Conservation (phyloP, 305 asterid genomes). For the Solanum hybrid region DNA sequence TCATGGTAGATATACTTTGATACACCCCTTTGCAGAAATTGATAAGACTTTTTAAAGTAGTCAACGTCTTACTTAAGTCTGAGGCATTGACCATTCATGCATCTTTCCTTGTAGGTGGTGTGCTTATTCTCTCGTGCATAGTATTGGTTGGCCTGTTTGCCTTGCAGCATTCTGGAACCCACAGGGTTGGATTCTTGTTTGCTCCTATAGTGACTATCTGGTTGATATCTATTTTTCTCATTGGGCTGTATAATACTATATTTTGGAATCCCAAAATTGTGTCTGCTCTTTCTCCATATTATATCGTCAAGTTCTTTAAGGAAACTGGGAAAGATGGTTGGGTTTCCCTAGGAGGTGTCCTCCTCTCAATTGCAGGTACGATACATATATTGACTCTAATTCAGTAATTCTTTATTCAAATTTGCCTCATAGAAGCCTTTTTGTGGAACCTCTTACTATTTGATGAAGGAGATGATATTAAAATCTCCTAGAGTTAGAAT, state of each 20-base stretch:
- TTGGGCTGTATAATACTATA: conserved; percentile 74
- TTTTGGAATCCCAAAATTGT: conserved; percentile 79
- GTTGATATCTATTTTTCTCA: conserved; percentile 66
- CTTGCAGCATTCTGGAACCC: conserved; percentile 93
- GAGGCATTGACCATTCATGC: not conserved
- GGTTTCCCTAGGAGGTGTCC: conserved; percentile 95
- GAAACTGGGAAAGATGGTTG: conserved; percentile 88
- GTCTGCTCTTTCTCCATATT: conserved; percentile 84
- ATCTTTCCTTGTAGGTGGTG: conserved; percentile 40
- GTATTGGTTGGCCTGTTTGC: conserved; percentile 93
- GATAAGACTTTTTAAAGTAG: not conserved
- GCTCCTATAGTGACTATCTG: conserved; percentile 88
- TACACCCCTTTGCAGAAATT: not conserved
- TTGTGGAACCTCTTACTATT: not conserved
- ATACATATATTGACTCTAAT: not conserved
- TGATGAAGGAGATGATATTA: not conserved
- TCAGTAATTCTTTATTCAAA: not conserved
- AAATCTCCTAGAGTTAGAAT: not conserved
- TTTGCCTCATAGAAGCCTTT: not conserved
- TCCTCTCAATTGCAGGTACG: conserved; percentile 83
- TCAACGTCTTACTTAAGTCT: not conserved
- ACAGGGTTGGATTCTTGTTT: conserved; percentile 80
- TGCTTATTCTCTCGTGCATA: conserved; percentile 52
- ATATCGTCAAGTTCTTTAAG: conserved; percentile 55
- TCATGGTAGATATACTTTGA: conserved; percentile 2